Conservation (phyloP, 2,329 filamentous ascomycete species). For the Dryadomyces quercivorus region DNA sequence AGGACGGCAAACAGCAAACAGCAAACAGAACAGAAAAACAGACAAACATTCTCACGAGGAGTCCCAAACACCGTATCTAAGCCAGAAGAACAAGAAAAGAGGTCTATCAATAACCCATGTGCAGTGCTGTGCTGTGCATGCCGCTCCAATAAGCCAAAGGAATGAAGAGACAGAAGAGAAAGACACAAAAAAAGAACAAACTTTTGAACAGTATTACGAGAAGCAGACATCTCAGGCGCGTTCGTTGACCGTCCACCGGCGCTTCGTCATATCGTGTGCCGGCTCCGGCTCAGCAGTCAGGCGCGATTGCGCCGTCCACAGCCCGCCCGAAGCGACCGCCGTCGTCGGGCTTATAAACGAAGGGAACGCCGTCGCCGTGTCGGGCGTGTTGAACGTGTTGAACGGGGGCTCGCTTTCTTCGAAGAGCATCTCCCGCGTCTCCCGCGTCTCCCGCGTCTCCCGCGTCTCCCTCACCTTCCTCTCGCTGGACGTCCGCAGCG, state of each 20-base stretch:
- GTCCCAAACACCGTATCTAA: too few relatives aligned
- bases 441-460: not conserved
- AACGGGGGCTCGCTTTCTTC: not conserved
- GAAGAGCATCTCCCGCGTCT: not conserved
- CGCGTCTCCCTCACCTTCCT: not conserved
- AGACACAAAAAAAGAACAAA: not conserved
- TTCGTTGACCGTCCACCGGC: conserved; percentile 45
- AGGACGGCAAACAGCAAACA: not conserved
- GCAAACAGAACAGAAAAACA: too few relatives aligned
- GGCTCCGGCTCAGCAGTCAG: conserved; percentile 20
- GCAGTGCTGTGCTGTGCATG: too few relatives aligned
- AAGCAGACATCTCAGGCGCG: not conserved
- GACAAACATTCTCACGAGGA: too few relatives aligned
- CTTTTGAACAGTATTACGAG: not conserved
- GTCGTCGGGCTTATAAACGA: not conserved
- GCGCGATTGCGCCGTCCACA: not conserved
- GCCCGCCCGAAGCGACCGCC: not conserved
- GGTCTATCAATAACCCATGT: not conserved
- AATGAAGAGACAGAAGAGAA: not conserved
- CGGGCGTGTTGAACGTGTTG: not conserved
- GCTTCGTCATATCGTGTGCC: conserved; percentile 34
- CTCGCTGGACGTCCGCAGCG: conserved; percentile 19
- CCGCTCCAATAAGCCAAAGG: not conserved
- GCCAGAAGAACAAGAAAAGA: not conserved
- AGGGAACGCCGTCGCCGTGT: not conserved